phyloP scores from a whole-genome alignment of 345 rosid genomes.

The Acer campestre region DNA sequence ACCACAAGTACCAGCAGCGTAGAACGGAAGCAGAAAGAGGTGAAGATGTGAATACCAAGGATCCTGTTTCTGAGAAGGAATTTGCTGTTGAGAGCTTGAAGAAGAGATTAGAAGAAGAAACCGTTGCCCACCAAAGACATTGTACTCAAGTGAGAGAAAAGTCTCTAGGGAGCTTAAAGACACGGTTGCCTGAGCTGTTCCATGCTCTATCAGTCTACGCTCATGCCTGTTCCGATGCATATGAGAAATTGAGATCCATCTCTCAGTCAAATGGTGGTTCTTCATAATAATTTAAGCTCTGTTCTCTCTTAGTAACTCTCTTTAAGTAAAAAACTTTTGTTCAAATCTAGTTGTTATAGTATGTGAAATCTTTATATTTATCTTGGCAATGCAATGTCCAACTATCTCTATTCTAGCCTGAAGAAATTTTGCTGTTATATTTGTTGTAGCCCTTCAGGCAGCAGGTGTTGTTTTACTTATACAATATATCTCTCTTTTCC shows the following conservation, averaged over 20 bases:
- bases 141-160: slow-evolving; percentile 93
- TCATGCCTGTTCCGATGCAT: slow-evolving; percentile 66
- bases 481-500: not conserved
- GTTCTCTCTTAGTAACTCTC: slow-evolving; percentile 13
- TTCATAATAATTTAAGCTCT: slow-evolving; percentile 5
- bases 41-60: slow-evolving; percentile 53
- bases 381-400: slow-evolving; percentile 7
- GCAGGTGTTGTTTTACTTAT: not conserved
- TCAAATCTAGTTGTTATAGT: slow-evolving; percentile 5
- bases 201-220: slow-evolving; percentile 78
- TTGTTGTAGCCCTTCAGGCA: not conserved
- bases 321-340: not conserved
- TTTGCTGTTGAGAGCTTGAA: slow-evolving; percentile 65
- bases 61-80: slow-evolving; percentile 75
- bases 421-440: slow-evolving; percentile 13
- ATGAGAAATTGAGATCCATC: slow-evolving; percentile 56
- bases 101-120: slow-evolving; percentile 76
- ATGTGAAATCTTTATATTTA: not conserved
- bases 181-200: slow-evolving; percentile 82
- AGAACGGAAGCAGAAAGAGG: slow-evolving; percentile 53
- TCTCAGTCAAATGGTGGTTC: slow-evolving; percentile 32
- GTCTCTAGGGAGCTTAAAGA: slow-evolving; percentile 77
- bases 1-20: slow-evolving; percentile 64
- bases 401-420: not conserved
- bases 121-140: slow-evolving; percentile 64